phyloP scores from a whole-genome alignment of 345 rosid genomes.

The Populus euphratica region DNA sequence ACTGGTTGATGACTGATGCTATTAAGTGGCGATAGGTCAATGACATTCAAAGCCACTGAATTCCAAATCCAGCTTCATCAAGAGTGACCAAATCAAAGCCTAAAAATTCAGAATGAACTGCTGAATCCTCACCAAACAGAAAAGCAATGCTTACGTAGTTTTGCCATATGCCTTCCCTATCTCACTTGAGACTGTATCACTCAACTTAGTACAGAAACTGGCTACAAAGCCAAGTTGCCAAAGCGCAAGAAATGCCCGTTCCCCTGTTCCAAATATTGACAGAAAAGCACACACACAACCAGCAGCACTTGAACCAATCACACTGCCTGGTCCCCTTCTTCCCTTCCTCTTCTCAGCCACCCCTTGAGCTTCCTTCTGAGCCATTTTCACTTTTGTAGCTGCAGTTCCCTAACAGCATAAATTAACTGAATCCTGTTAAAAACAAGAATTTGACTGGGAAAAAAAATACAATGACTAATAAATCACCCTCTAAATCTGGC shows the following conservation, averaged over 20 bases:
- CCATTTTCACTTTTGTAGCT: slow-evolving; percentile 89
- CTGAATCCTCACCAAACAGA: slow-evolving; percentile 1
- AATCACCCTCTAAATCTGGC: neutral
- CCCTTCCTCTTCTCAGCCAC: slow-evolving; percentile 96
- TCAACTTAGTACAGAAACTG: slow-evolving; percentile 94
- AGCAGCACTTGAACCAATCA: slow-evolving; percentile 97
- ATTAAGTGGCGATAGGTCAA: neutral
- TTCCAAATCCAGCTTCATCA: neutral
- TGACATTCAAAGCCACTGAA: neutral
- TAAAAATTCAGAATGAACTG: neutral
- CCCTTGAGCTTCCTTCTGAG: slow-evolving; percentile 92
- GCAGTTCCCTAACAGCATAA: slow-evolving; percentile 69
- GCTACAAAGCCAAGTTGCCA: slow-evolving; percentile 88
- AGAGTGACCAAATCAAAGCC: too few relatives aligned
- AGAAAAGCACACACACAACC: slow-evolving; percentile 86
- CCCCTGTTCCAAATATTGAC: slow-evolving; percentile 63
- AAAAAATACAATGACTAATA: neutral
- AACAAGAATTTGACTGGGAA: neutral
- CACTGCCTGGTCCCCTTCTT: slow-evolving; percentile 93
- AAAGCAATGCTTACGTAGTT: slow-evolving; percentile 63
- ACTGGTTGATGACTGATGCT: neutral
- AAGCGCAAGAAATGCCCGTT: slow-evolving; percentile 49
- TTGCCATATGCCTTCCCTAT: slow-evolving; percentile 96
- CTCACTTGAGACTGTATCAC: slow-evolving; percentile 91
- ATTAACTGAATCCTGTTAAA: neutral